Base-by-base conservation (phyloP, 352 stramenopile genomes). In the Globisporangium acanthophoron region DNA sequence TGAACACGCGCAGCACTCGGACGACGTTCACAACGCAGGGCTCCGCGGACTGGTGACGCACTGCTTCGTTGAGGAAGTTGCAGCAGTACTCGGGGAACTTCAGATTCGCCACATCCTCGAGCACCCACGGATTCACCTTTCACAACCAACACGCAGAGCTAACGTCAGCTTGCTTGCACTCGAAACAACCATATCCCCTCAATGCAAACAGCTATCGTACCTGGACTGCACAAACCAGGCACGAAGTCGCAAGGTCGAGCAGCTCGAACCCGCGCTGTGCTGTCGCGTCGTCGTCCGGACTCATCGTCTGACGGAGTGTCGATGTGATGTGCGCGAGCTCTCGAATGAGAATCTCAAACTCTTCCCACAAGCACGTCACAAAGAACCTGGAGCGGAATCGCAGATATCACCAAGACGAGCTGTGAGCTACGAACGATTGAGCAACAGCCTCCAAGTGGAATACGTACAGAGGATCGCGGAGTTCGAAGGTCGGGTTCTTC, bases 401-500 rank as follows among this genome's bases (percentile, higher is more conserved):
- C 16, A 37, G 0, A 43, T 13, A 15, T 3, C 37, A 43, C 13
- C 8, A 43, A 33, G 40, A 20, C 13, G 41, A 20, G 24, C n/a
- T 24, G 5, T 5, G 31, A 31, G 49, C 5, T 27, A 27, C 24
- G 24, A 27, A 27, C 24, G 24, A 27, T 27, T 27, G 0, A 31
- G 9, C 18, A 20, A 5, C 9, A 33, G 20, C 45, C 18, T 11
- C 31, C 11, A 7, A 11, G 12, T 13, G 21, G 20, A 20, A 13
- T 1, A n/a, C 56, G 62, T 80, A 92, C 73, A 93, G 77, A 33
- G 94, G 91, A 65, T 99, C 90, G 18, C 90, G 85, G 24, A 99
- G 72, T 41, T 85, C 81, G 67, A 92, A 97, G 8, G 88, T 97
- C 33, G 94, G 94, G 49, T 96, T 85, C 66, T 97, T 93, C 54